phyloP scores from a whole-genome alignment of 345 rosid species.

The Eucalyptus microcorys region DNA sequence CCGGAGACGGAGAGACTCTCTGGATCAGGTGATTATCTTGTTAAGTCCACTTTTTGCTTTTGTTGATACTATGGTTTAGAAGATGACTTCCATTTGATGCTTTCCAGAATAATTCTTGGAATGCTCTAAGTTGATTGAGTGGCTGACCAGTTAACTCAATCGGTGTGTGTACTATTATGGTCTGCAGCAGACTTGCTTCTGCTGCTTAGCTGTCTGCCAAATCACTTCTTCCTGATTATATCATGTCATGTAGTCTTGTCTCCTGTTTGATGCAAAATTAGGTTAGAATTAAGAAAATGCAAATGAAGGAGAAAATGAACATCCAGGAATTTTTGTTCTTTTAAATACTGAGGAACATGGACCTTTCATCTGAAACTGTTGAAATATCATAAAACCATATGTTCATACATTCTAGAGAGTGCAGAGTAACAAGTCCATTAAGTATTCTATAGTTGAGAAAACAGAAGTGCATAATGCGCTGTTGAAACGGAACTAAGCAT shows the following conservation, averaged over 20 bases:
- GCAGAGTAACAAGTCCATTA: background rate
- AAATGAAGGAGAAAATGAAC: background rate
- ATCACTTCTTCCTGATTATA: background rate
- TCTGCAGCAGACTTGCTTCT: background rate
- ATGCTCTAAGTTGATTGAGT: background rate
- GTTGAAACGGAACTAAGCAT: background rate
- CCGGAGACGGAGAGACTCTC: constrained; percentile 85
- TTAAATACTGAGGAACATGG: background rate
- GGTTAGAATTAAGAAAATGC: background rate
- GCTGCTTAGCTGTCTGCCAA: background rate
- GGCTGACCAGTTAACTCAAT: background rate
- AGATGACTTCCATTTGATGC: background rate
- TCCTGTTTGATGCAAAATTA: background rate
- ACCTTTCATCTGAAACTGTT: background rate
- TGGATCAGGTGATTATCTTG: constrained; percentile 48
- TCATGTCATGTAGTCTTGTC: background rate
- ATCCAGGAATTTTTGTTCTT: background rate
- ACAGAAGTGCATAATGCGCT: background rate
- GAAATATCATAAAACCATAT: background rate
- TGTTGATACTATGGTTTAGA: constrained; percentile 5
- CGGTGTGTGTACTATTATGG: background rate
- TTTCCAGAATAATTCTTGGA: background rate
- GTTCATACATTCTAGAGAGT: background rate
- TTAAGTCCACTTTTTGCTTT: background rate
- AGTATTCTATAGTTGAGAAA: background rate